Conservation (phyloP, 768 basidiomycete genomes). For the Piloderma croceum region DNA sequence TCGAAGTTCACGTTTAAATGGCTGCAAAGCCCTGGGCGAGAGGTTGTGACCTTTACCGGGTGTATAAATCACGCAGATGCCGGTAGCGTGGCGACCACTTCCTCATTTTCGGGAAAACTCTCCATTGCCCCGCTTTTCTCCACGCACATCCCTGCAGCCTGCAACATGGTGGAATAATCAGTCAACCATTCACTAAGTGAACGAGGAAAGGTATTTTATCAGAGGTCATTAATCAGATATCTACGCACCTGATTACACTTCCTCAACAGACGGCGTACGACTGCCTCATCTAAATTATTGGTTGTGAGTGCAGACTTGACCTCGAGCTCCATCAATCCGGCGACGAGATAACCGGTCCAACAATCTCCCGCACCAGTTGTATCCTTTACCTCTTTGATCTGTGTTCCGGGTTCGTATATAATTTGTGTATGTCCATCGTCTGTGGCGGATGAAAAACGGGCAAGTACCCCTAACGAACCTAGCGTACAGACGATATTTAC, state of each 20-base stretch:
- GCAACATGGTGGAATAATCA: not conserved
- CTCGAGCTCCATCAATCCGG: constrained; percentile 43
- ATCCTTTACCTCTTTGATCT: constrained; percentile 26
- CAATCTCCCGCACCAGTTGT: constrained; percentile 65
- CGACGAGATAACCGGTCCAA: constrained; percentile 56
- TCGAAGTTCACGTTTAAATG: too few species aligned
- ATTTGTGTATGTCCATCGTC: constrained; percentile 44
- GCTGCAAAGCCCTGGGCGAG: too few species aligned
- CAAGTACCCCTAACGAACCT: constrained; percentile 46
- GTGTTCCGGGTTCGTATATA: constrained; percentile 29
- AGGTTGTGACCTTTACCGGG: too few species aligned
- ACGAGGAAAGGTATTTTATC: not conserved
- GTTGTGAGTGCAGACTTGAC: constrained; percentile 14
- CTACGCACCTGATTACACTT: not conserved
- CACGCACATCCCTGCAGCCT: constrained; percentile 62
- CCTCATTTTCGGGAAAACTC: too few species aligned
- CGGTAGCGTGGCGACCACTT: too few species aligned
- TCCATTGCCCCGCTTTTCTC: constrained; percentile 54
- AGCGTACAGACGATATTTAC: constrained; percentile 55
- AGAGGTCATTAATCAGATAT: not conserved
- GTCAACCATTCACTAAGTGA: not conserved
- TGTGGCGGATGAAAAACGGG: constrained; percentile 25
- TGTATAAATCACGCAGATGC: too few species aligned
- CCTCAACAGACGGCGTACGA: not conserved
- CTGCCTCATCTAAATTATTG: not conserved